Evolutionary conservation across 176 grass and related monocot genomes (phyloP), one percentile per base, ranked within the genome.

Genomic region (Lolium multiflorum): DNA sequence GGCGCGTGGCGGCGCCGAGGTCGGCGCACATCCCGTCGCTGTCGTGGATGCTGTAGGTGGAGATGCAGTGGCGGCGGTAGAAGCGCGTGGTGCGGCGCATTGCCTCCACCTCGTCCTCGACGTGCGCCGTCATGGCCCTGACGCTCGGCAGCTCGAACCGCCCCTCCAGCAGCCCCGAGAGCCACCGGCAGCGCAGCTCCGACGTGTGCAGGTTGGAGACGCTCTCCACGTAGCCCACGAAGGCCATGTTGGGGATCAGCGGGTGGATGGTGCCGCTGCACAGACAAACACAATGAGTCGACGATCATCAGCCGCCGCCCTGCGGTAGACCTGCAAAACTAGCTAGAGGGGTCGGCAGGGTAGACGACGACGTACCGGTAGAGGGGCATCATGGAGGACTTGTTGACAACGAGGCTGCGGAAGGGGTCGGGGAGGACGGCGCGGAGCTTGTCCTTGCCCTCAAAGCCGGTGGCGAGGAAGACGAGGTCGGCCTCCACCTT

Each of bases 41-140:
- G 92, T 99, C 93, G 51, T 89, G 81, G 92, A 99, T 99, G 92
- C 97, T 99, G 88, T 93, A 99, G 25, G 94, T 99, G 79, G 97
- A 99, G 82, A 99, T 99, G 94, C 97, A 99, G 73, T 99, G 97
- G 65, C 97, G 97, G 71, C 91, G 89, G 87, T 96, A 99, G 93
- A 99, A 99, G 20, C 94, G 22, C 55, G 97, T 99, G 9, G 97
- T 99, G 56, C 92, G 90, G 21, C 82, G 88, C 97, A 99, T 99
- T 49, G 90, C 94, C 37, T 92, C 94, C 16, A 90, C 81, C 92
- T 99, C 97, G 25, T 47, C 65, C 56, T 77, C 46, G 17, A 90
- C 91, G 84, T 91, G 94, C 71, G 64, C 5, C 54, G 88, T 46
- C 97, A 99, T 99, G 13, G 52, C 84, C 69, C 64, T 58, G 66